Evolutionary conservation across 1,284 basidiomycete genomes (phyloP).

Genomic region (Exobasidium cylindrosporum): DNA sequence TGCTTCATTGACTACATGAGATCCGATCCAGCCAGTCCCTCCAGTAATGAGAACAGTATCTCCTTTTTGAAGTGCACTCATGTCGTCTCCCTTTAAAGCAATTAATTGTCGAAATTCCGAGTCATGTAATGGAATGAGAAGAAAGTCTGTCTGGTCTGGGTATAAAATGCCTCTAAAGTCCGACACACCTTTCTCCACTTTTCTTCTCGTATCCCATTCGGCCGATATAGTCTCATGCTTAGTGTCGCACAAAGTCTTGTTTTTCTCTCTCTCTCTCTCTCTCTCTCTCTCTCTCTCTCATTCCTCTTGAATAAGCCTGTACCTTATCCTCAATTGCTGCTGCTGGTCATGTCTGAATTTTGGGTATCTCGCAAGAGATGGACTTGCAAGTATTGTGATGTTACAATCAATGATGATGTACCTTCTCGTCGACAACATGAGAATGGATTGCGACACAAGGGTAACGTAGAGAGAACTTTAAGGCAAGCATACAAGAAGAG

Average conservation of each 20-base stretch:
- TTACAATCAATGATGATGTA: constrained; percentile 48
- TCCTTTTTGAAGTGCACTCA: neutral
- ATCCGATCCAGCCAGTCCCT: constrained; percentile 1
- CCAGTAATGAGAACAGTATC: neutral
- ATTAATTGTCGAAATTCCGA: too few relatives aligned
- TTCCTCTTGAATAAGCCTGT: neutral
- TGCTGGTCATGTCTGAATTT: constrained; percentile 41
- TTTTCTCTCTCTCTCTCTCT: neutral
- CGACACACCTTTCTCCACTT: too few relatives aligned
- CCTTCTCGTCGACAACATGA: constrained; percentile 86
- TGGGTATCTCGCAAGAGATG: constrained; percentile 50
- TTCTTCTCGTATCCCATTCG: too few relatives aligned
- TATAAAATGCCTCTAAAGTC: too few relatives aligned
- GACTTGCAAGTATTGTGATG: constrained; percentile 54
- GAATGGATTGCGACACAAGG: constrained; percentile 86
- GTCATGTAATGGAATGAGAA: too few relatives aligned
- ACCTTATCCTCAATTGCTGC: neutral
- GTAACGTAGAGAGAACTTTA: constrained; percentile 87
- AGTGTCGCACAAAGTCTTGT: neutral
- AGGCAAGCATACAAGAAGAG: constrained; percentile 88
- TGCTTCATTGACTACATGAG: neutral
- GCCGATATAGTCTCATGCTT: too few relatives aligned
- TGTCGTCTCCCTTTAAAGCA: too few relatives aligned
- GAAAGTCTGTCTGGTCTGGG: too few relatives aligned
- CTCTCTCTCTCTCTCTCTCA: neutral